These are phyloP conservation scores for Fusarium illudens DNA, from an alignment of 2,329 filamentous ascomycete species.

Conservation along the genomic window DNA sequence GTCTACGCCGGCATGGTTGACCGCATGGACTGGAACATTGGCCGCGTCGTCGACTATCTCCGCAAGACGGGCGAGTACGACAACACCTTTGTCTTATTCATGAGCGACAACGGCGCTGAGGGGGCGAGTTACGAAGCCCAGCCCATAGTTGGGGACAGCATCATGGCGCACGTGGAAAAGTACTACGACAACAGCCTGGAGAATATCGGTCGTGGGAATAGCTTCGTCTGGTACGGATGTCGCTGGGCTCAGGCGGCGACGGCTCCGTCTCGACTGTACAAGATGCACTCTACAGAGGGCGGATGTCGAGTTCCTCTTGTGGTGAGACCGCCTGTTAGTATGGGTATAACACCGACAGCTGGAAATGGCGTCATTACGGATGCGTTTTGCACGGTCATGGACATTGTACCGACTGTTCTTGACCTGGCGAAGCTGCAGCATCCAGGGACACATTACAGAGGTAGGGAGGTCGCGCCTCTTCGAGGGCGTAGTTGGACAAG, in stretches of 20 bases:
- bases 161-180: slow-evolving; percentile 10
- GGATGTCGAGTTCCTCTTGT: not conserved
- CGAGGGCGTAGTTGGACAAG: slow-evolving; percentile 14
- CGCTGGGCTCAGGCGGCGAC: slow-evolving; percentile 58
- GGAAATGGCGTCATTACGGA: slow-evolving; percentile 47
- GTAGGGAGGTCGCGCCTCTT: slow-evolving; percentile 3
- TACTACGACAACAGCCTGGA: slow-evolving; percentile 60
- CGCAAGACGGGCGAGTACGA: slow-evolving; percentile 65
- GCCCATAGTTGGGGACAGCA: not conserved
- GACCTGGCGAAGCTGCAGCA: slow-evolving; percentile 56
- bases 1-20: slow-evolving; percentile 72
- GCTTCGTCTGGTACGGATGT: slow-evolving; percentile 68
- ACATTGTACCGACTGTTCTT: slow-evolving; percentile 56
- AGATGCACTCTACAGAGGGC: slow-evolving; percentile 40
- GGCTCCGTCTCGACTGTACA: slow-evolving; percentile 50
- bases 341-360: slow-evolving; percentile 40
- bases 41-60: slow-evolving; percentile 65
- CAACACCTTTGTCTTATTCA: slow-evolving; percentile 71
- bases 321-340: slow-evolving; percentile 40
- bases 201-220: slow-evolving; percentile 64
- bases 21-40: slow-evolving; percentile 67
- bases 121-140: slow-evolving; percentile 55
- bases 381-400: slow-evolving; percentile 54
- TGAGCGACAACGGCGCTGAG: slow-evolving; percentile 70
- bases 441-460: slow-evolving; percentile 10